phyloP scores from a whole-genome alignment of 2,329 filamentous ascomycete species.

The Penicillium corylophilum region DNA sequence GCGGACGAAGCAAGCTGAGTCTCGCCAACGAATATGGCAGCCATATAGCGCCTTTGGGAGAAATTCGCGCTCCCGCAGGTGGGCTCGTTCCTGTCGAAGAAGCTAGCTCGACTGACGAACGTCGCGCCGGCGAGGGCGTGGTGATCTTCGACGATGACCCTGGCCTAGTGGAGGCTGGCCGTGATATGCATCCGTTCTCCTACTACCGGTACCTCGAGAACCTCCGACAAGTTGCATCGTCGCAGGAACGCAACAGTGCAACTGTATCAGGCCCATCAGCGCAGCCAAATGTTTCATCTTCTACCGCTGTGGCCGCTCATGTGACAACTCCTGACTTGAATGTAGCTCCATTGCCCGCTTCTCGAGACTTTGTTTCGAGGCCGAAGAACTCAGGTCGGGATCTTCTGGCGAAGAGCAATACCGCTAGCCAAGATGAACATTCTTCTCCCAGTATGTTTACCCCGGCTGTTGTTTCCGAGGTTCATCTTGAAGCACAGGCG shows the following conservation, averaged over 20 bases:
- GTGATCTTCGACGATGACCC: slow-evolving; percentile 41
- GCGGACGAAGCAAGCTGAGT: slow-evolving; percentile 60
- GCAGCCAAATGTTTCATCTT: slow-evolving; percentile 14
- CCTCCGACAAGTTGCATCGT: slow-evolving; percentile 25
- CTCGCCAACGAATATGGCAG: slow-evolving; percentile 63
- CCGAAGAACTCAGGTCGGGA: slow-evolving; percentile 29
- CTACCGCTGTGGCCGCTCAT: background rate
- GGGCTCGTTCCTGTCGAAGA: slow-evolving; percentile 46
- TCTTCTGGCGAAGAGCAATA: slow-evolving; percentile 27
- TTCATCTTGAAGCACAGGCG: slow-evolving; percentile 38
- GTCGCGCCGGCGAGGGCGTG: slow-evolving; percentile 36
- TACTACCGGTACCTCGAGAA: slow-evolving; percentile 41
- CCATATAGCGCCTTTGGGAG: slow-evolving; percentile 61
- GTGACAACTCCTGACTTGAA: background rate
- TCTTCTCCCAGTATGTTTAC: slow-evolving; percentile 30
- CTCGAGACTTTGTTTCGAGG: slow-evolving; percentile 29
- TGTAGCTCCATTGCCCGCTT: slow-evolving; percentile 12
- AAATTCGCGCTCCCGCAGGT: slow-evolving; percentile 47
- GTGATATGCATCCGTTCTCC: slow-evolving; percentile 34
- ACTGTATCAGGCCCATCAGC: slow-evolving; percentile 12
- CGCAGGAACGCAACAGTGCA: slow-evolving; percentile 11
- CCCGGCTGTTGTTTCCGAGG: slow-evolving; percentile 41
- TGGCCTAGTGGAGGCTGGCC: slow-evolving; percentile 35
- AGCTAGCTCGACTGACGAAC: slow-evolving; percentile 39
- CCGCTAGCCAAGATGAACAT: slow-evolving; percentile 11